These are phyloP conservation scores for Bolboschoenoplectus hybrid DNA, from an alignment of 202 grass and related monocot species.

Conservation along the genomic window DNA sequence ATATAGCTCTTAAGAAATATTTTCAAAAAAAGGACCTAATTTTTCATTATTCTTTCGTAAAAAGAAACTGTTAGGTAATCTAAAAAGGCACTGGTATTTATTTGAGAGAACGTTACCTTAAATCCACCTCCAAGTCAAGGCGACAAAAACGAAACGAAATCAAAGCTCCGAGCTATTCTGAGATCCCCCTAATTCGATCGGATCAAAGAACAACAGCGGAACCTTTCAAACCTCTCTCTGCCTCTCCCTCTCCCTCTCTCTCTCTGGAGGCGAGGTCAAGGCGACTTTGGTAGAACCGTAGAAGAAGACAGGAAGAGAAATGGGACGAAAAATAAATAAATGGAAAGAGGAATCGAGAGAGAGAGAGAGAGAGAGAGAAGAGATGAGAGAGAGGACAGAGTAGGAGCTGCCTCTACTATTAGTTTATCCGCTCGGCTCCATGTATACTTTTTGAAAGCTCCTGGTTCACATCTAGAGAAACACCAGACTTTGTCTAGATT, in stretches of 20 bases:
- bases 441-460: not conserved
- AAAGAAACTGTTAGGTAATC: not conserved
- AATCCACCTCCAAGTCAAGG: constrained; percentile 28
- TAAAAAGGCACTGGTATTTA: not conserved
- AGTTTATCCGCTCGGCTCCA: constrained; percentile 54
- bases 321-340: constrained; percentile 21
- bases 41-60: not conserved
- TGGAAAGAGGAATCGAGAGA: constrained; percentile 21
- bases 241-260: not conserved
- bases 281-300: constrained; percentile 18
- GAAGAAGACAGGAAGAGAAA: not conserved
- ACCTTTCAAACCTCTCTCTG: constrained; percentile 3
- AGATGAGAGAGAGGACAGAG: not conserved
- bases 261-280: not conserved
- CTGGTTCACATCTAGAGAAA: constrained; percentile 3
- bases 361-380: not conserved
- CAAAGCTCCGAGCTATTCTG: not conserved
- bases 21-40: not conserved
- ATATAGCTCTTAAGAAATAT: not conserved
- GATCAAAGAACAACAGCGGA: constrained; percentile 3
- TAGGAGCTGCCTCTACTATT: constrained; percentile 39
- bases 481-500: not conserved
- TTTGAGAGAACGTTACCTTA: constrained; percentile 11
- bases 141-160: not conserved
- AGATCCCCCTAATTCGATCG: constrained; percentile 23